A percentile compares a stretch with the other conserved stretches of the same genome.
These are phyloP conservation scores for Pseudocercospora musae DNA, from an alignment of 2,329 filamentous ascomycete genomes.

Conservation along the genomic window DNA sequence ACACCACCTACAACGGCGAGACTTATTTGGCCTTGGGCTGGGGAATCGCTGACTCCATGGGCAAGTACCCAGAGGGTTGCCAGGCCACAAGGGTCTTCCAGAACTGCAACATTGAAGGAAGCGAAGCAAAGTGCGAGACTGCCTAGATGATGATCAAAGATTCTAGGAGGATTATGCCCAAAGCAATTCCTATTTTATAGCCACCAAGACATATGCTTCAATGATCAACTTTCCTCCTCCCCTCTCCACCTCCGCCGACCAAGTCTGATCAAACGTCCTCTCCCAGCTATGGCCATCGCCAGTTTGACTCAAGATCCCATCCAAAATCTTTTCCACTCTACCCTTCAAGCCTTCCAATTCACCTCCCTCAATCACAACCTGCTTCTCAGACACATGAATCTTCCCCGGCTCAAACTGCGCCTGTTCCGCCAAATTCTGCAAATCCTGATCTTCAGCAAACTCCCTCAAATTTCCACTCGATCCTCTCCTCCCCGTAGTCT, in stretches of 20 bases:
- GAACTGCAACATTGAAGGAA: constrained; percentile 14
- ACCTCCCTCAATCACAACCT: constrained; percentile 6
- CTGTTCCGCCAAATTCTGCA: background rate
- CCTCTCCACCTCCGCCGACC: constrained; percentile 10
- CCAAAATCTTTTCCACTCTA: constrained; percentile 10
- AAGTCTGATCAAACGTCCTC: constrained; percentile 7
- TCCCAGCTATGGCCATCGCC: constrained; percentile 13
- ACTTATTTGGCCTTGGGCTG: constrained; percentile 5
- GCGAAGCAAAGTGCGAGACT: background rate
- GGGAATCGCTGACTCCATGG: background rate
- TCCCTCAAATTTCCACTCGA: background rate
- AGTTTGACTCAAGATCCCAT: constrained; percentile 4
- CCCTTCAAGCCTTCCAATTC: constrained; percentile 3
- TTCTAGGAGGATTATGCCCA: background rate
- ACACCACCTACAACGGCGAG: constrained; percentile 12
- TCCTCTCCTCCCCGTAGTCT: background rate
- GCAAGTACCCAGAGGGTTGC: constrained; percentile 8
- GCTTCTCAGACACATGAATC: constrained; percentile 3
- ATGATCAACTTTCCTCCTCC: constrained; percentile 2
- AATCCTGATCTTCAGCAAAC: background rate
- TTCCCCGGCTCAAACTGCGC: constrained; percentile 8
- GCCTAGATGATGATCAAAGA: background rate
- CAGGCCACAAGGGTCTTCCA: background rate
- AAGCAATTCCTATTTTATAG: constrained; percentile 12
- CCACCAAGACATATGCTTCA: constrained; percentile 12